These are phyloP conservation scores for Boletus edulis DNA, from an alignment of 768 basidiomycete species.

Conservation along the genomic window DNA sequence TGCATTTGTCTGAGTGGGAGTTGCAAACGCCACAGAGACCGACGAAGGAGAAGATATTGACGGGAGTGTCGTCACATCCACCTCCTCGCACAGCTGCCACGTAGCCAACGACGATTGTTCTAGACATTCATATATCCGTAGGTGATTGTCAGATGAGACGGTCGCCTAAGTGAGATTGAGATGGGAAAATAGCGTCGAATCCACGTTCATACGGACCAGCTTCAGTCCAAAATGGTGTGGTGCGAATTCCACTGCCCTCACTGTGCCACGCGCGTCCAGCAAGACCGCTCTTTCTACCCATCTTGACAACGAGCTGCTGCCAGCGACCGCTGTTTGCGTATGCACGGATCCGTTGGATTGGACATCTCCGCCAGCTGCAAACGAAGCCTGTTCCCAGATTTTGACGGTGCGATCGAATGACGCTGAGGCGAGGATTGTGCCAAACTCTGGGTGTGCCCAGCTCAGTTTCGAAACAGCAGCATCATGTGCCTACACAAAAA, in stretches of 20 bases:
- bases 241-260: constrained; percentile 83
- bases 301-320: constrained; percentile 37
- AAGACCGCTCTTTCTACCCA: constrained; percentile 78
- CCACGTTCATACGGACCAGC: constrained; percentile 50
- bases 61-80: constrained; percentile 65
- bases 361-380: constrained; percentile 27
- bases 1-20: constrained; percentile 64
- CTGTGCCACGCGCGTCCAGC: constrained; percentile 81
- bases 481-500: constrained; percentile 78
- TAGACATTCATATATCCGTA: constrained; percentile 89
- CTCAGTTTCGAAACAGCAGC: constrained; percentile 79
- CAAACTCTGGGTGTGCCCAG: constrained; percentile 95
- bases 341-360: constrained; percentile 24
- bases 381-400: constrained; percentile 76
- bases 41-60: constrained; percentile 39
- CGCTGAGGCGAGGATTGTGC: constrained; percentile 79
- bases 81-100: constrained; percentile 74
- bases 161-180: constrained; percentile 56
- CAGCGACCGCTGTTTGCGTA: constrained; percentile 6
- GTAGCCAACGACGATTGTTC: constrained; percentile 68
- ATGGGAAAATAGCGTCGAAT: not conserved
- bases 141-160: constrained; percentile 81
- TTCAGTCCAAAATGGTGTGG: constrained; percentile 88
- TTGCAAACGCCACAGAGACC: constrained; percentile 61
- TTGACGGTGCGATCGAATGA: constrained; percentile 92